Evolutionary conservation across 2,329 filamentous ascomycete species (phyloP), one percentile per base, ranked within the genome.

Genomic region (Stylonectria norvegica): DNA sequence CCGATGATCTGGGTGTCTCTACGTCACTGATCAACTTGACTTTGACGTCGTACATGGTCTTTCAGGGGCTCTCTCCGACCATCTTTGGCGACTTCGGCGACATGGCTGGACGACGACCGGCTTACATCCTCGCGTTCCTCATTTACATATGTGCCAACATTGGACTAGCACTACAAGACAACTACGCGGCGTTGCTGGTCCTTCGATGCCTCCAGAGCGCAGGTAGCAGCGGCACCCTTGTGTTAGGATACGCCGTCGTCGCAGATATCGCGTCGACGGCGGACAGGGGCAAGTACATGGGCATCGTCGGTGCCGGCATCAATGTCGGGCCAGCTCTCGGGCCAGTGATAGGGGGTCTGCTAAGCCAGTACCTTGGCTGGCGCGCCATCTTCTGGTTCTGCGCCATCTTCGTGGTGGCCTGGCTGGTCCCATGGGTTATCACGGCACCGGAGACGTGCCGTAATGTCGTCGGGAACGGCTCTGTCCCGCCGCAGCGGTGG

Each of bases 231-330:
- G 81, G 81, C 0, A 85, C 83, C 0, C 70, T 89, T n/a, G 82
- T 86, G 0, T 68, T 93, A 1, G 79, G 78, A 0, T 84, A 76
- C 45, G 86, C 81, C 2, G 79, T 89, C 2, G 76, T 90, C 11
- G 81, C 83, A 1, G 87, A 93, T 53, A 73, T 89, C 5, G 74
- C 81, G 0, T 79, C 83, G 0, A 80, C 76, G 32, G 73, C 77
- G 0, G 84, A 91, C 59, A 70, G 87, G 51, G 87, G 86, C 3
- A 77, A 74, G 40, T 90, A 86, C 56, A 83, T 90, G 67, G 85
- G 79, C 36, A 75, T 81, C 44, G 77, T 81, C n/a, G 75, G 73
- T 20, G 71, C 71, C 4, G 80, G 76, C 12, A 67, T 76, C 38
- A 78, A 81, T 4, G 55, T 85, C 20, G 75, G 73, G 0, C 73